Conservation (phyloP, 352 stramenopile genomes). For the Phytophthora nicotianae region DNA sequence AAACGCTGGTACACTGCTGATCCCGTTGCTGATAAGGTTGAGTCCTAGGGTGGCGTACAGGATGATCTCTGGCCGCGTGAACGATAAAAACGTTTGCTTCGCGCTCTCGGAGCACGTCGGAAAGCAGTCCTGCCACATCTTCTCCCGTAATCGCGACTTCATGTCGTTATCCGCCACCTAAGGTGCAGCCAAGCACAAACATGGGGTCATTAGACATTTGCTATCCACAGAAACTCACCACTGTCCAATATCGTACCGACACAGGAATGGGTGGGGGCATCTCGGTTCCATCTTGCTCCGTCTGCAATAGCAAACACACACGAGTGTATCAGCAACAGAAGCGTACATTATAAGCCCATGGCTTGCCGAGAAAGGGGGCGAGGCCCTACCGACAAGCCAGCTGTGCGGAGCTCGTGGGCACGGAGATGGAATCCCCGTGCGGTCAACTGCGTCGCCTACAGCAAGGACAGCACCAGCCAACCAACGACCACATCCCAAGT, state of each 20-base stretch:
- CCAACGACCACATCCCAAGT: slow-evolving; percentile 32
- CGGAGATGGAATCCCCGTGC: slow-evolving; percentile 34
- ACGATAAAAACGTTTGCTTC: slow-evolving; percentile 75
- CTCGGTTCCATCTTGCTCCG: slow-evolving; percentile 24
- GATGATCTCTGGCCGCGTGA: slow-evolving; percentile 76
- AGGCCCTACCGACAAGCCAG: slow-evolving; percentile 41
- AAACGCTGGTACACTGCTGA: slow-evolving; percentile 81
- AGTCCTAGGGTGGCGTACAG: slow-evolving; percentile 83
- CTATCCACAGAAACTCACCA: neutral
- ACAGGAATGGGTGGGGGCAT: slow-evolving; percentile 21
- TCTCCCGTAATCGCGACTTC: slow-evolving; percentile 63
- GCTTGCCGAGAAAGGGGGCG: slow-evolving; percentile 24
- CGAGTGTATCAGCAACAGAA: slow-evolving; percentile 9
- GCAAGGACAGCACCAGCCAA: slow-evolving; percentile 34
- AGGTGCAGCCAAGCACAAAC: neutral
- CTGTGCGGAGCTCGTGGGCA: slow-evolving; percentile 34
- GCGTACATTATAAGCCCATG: neutral
- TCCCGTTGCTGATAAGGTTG: slow-evolving; percentile 86
- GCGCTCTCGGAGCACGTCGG: slow-evolving; percentile 75
- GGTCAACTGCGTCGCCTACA: slow-evolving; percentile 46
- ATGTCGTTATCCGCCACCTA: slow-evolving; percentile 47
- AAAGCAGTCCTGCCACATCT: slow-evolving; percentile 85
- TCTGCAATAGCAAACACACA: slow-evolving; percentile 9
- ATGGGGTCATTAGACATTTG: neutral
- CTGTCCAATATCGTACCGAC: slow-evolving; percentile 17